Evolutionary conservation across 2,329 filamentous ascomycete genomes (phyloP), one percentile per base, ranked within the genome.

Genomic region (Colletotrichum euphorbiae): DNA sequence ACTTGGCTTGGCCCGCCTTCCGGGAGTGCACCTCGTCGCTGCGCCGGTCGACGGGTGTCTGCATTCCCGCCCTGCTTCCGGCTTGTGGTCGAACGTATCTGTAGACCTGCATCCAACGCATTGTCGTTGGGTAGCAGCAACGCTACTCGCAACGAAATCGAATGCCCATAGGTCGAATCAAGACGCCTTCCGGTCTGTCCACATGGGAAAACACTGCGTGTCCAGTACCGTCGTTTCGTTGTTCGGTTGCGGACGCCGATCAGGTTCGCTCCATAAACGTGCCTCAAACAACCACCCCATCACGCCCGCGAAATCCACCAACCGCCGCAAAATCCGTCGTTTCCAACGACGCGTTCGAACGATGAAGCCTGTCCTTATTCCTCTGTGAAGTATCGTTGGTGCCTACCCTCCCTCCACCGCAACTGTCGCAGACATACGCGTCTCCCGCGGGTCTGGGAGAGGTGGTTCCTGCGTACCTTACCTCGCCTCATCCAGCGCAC

Each of bases 351-450:
- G n/a, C 43, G 50, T 33, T 24, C 19, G 45, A 33, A n/a, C 17
- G 12, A 24, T 21, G 24, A 36, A 42, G 21, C 21, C 9, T 31
- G 1, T 31, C 48, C 28, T 17, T 50, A 19, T 48, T 24, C 38
- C 28, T 15, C 33, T 24, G 24, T 15, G 13, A 11, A 38, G 36
- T 6, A 43, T 45, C 6, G 42, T n/a, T 45, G 42, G 8, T 45
- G 15, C 61, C 28, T 56, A 45, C 31, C 38, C 13, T 40, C 48
- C 46, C 28, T 40, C 42, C 17, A 46, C 28, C 31, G 19, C n/a
- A n/a, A 1, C 12, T 50, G 57, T 66, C 42, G 48, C 57, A 62
- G 63, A 55, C 63, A 45, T 66, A 40, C 40, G 48, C 48, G 43
- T 62, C 50, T 62, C 33, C 50, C 42, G 36, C 50, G 33, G 21